Base-by-base conservation (phyloP, 441 rosid genomes). In the Daphne laureola region DNA sequence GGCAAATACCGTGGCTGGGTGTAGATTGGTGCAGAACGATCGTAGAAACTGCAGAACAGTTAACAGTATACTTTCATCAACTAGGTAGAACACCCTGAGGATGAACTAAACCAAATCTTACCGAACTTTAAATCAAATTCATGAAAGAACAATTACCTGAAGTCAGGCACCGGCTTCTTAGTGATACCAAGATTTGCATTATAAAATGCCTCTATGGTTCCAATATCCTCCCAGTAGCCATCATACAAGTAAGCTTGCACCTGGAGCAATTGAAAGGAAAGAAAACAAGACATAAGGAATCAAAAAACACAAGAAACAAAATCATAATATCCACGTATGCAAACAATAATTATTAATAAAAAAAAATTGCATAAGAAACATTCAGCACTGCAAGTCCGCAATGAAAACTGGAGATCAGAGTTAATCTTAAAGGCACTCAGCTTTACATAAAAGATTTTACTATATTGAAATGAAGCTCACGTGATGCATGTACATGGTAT, bases 151-250 rank as follows among this genome's bases (percentile, higher is more conserved):
- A 48, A 52, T 12, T 49, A 82, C 97, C 97, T 87, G 78, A 91
- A 91, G 78, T 91, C 98, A 0, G 98, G 98, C 35, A 87, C 73
- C 50, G 98, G 96, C 79, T 85, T 91, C 69, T 85, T 87, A 44
- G 98, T 90, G 66, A 90, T 87, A 44, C 96, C 98, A 42, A 90
- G 82, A 72, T 90, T 90, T 0, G 96, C 98, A 69, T 90, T 90
- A 65, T 87, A 90, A 64, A 90, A 90, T 43, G 98, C 98, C 71
- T 91, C 96, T 54, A 87, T 91, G 8, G 98, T 91, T 72, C 98
- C 96, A 61, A 91, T 91, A 61, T 90, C 98, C 72, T 90, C 98
- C 98, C 98, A 90, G 48, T 90, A 90, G 21, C 98, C 98, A 77
- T 90, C 98, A 61, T 90, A 87, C 57, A 91, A 66, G 76, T 91